These are phyloP conservation scores for Coniophora puteana DNA, from an alignment of 1,284 basidiomycete genomes.

Conservation along the genomic window DNA sequence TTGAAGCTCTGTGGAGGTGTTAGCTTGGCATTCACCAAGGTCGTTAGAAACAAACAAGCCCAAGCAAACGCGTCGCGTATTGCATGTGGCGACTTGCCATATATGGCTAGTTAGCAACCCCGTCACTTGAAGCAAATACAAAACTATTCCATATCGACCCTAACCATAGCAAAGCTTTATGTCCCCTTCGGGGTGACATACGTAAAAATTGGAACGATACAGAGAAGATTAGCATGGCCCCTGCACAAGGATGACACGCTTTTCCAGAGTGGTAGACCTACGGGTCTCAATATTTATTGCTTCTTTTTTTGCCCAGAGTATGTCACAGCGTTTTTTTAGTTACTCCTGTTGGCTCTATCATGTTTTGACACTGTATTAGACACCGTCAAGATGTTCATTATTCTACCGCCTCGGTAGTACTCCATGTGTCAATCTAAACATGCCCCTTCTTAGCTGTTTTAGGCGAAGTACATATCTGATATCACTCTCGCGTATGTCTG, in stretches of 20 bases:
- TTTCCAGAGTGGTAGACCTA: constrained; percentile 46
- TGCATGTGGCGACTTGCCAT: background rate
- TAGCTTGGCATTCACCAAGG: background rate
- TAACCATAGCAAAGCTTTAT: background rate
- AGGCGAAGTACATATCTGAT: too few species aligned
- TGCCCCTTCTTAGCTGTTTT: too few species aligned
- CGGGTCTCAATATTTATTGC: constrained; percentile 35
- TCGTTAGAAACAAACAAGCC: constrained; percentile 6
- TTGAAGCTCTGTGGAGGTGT: background rate
- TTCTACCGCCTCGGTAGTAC: too few species aligned
- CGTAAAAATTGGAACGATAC: constrained; percentile 16
- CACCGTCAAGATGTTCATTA: too few species aligned
- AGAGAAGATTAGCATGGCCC: constrained; percentile 45
- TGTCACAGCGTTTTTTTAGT: background rate
- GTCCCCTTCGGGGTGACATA: constrained; percentile 37
- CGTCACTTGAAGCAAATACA: constrained; percentile 6
- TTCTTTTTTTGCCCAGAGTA: background rate
- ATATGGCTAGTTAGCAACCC: background rate
- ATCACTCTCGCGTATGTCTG: too few species aligned
- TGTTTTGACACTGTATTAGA: too few species aligned
- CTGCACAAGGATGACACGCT: constrained; percentile 50
- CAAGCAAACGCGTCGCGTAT: constrained; percentile 7
- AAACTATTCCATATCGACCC: background rate
- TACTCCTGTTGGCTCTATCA: constrained; percentile 7
- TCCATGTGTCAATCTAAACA: too few species aligned